Base-by-base conservation (phyloP, 371 early-diverging fungal species). In the Quaeritorhiza haematococci region DNA sequence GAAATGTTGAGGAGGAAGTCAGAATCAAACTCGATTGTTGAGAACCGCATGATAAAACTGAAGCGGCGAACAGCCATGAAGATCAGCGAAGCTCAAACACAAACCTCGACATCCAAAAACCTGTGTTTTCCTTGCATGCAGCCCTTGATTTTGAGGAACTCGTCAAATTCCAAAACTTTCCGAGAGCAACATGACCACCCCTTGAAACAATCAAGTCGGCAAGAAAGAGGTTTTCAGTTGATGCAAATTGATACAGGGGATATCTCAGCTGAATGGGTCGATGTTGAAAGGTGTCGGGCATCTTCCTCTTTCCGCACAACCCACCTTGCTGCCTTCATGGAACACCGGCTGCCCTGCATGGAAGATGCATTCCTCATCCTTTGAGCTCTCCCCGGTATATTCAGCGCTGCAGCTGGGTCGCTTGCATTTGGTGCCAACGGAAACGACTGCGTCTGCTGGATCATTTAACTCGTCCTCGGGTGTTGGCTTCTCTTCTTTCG, bases 91-190 rank as follows among this genome's bases (percentile, higher is more conserved):
- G n/a, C 19, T 17, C 21, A 26, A 10, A 7, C 38, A 34, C 35
- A 13, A 15, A 55, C 61, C 54, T 48, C 38, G 6, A 7, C 55
- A 26, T 70, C 66, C n/a, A 59, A 60, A 49, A 94, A 97, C 61
- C 93, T 66, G 71, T 97, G 98, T 61, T 80, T 84, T 42, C 88
- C 88, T 17, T 69, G 80, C 52, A 70, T 79, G 75, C 98, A 97
- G 23, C 98, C 98, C 53, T 78, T 75, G 68, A 97, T 91, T 66
- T 88, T 93, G 60, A 96, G 72, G 58, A 97, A 96, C 66, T 95
- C 96, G 35, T 97, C 98, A 80, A 96, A 97, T 72, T 96, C 98
- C 17, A 95, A 82, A 2, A 94, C 96, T 59, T 89, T 94, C 23
- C 77, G 54, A 3, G 63, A 33, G 56, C 77, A 76, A 61, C 77